Evolutionary conservation across 1,284 basidiomycete genomes (phyloP).

Genomic region (Exobasidium rhododendri): DNA sequence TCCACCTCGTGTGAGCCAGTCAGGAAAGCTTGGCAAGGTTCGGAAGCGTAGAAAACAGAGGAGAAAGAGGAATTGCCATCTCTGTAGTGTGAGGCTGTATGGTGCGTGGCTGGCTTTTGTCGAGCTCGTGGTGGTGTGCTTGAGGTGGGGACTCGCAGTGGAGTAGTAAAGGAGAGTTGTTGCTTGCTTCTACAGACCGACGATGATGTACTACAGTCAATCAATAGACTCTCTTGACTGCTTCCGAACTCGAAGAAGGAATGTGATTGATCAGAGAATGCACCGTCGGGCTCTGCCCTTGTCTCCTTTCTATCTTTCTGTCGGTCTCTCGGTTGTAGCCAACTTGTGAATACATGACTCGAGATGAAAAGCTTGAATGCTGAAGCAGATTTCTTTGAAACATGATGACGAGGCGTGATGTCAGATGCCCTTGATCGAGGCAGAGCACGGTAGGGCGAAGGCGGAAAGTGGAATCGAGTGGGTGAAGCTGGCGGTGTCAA

Average conservation of each 20-base stretch:
- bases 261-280: not conserved
- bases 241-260: not conserved
- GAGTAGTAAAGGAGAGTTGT: not conserved
- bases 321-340: not conserved
- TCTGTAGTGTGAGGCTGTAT: not conserved
- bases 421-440: not conserved
- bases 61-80: not conserved
- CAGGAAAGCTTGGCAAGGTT: not conserved
- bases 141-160: not conserved
- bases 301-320: not conserved
- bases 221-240: not conserved
- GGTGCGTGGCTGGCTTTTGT: not conserved
- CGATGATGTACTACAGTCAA: no score
- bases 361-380: not conserved
- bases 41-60: not conserved
- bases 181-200: no score
- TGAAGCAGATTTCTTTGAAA: not conserved
- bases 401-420: not conserved
- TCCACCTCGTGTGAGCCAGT: not conserved
- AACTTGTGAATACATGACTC: not conserved
- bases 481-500: not conserved
- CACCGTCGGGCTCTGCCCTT: not conserved
- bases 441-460: not conserved
- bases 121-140: not conserved
- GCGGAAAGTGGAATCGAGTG: not conserved